These are phyloP conservation scores for Sporothrix phasma DNA, from an alignment of 2,329 filamentous ascomycete genomes.

Conservation along the genomic window DNA sequence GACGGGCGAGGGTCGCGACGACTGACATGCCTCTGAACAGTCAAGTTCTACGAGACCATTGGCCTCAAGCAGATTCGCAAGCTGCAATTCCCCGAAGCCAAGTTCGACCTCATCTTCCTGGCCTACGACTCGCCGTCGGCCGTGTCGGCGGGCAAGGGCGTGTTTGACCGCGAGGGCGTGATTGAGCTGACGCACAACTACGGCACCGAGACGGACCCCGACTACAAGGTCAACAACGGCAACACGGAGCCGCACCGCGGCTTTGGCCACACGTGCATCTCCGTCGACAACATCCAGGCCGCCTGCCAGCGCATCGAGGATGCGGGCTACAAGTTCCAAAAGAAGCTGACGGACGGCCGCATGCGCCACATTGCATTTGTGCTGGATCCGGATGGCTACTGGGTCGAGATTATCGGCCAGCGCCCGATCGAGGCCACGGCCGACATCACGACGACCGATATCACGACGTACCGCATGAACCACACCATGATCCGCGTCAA, in stretches of 20 bases:
- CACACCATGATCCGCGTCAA: slow-evolving; percentile 96
- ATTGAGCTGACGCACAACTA: slow-evolving; percentile 80
- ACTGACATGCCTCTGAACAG: slow-evolving; percentile 28
- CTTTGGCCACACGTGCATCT: slow-evolving; percentile 80
- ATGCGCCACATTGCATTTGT: slow-evolving; percentile 87
- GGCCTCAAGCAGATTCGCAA: slow-evolving; percentile 79
- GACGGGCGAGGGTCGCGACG: too few relatives aligned
- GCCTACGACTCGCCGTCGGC: slow-evolving; percentile 73
- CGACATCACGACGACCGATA: slow-evolving; percentile 60
- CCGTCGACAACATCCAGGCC: slow-evolving; percentile 74
- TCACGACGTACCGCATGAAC: slow-evolving; percentile 69
- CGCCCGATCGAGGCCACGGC: slow-evolving; percentile 64
- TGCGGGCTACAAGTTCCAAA: slow-evolving; percentile 88
- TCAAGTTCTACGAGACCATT: slow-evolving; percentile 90
- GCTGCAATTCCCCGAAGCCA: slow-evolving; percentile 71
- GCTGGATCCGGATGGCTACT: slow-evolving; percentile 79
- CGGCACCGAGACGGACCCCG: slow-evolving; percentile 75
- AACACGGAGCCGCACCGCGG: slow-evolving; percentile 81
- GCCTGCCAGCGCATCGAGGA: slow-evolving; percentile 85
- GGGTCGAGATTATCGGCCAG: slow-evolving; percentile 74
- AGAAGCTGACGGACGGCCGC: slow-evolving; percentile 79
- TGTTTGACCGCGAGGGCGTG: slow-evolving; percentile 76
- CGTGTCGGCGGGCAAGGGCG: slow-evolving; percentile 58
- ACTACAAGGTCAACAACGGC: slow-evolving; percentile 75
- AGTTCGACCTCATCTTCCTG: slow-evolving; percentile 94